Conservation (phyloP, 2,329 filamentous ascomycete genomes). For the Stemphylium vesicarium region DNA sequence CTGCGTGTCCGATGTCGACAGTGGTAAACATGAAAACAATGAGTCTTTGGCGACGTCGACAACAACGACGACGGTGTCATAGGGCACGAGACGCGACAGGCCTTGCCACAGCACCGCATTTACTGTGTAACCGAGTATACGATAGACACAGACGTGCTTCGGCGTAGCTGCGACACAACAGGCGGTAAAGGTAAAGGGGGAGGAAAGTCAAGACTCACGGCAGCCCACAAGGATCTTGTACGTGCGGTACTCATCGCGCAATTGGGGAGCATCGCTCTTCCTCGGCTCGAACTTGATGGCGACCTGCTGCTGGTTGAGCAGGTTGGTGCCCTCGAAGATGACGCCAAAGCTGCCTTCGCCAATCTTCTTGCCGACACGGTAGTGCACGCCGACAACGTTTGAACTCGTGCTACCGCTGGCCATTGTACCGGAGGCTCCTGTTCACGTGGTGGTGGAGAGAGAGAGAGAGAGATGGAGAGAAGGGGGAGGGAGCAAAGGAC, state of each 20-base stretch:
- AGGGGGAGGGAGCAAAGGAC: constrained; percentile 11
- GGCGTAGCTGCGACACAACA: not conserved
- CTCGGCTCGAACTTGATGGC: constrained; percentile 99
- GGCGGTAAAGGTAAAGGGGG: constrained; percentile 13
- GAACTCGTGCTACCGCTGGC: constrained; percentile 89
- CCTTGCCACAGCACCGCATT: too few relatives aligned
- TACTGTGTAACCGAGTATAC: too few relatives aligned
- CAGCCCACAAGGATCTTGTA: constrained; percentile 99
- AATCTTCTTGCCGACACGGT: constrained; percentile 98
- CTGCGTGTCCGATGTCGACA: not conserved
- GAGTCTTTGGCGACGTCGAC: not conserved
- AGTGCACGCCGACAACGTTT: constrained; percentile 98
- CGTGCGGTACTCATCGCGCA: constrained; percentile 97
- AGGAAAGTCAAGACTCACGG: constrained; percentile 70
- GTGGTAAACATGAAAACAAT: not conserved
- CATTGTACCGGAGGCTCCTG: constrained; percentile 59
- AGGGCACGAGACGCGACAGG: too few relatives aligned
- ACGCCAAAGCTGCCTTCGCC: constrained; percentile 98
- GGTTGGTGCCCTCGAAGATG: constrained; percentile 97
- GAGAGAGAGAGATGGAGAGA: constrained; percentile 9
- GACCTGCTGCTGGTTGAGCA: constrained; percentile 98
- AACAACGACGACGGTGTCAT: not conserved
- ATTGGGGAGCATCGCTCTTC: constrained; percentile 96
- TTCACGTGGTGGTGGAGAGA: constrained; percentile 8
- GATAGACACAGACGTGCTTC: not conserved